Evolutionary conservation across 352 stramenopile species (phyloP).

Genomic region (Globisporangium nodosum): DNA sequence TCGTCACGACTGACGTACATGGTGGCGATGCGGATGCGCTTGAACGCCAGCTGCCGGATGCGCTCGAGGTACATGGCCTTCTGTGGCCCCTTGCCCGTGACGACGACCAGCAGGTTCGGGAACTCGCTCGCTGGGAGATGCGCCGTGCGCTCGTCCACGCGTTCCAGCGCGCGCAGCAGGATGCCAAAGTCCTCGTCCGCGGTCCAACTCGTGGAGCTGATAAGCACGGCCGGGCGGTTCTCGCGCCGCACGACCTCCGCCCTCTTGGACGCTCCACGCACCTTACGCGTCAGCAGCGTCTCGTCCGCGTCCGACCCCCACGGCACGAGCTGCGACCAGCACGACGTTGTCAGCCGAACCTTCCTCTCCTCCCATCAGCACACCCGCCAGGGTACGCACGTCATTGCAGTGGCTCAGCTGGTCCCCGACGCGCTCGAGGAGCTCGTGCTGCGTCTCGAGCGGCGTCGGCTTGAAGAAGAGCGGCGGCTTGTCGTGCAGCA

Average conservation of each 20-base stretch:
- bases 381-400: conserved; percentile 20
- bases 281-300: conserved; percentile 55
- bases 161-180: conserved; percentile 89
- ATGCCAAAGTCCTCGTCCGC: conserved; percentile 99
- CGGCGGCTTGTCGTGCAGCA: conserved; percentile 95
- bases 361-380: too few species aligned
- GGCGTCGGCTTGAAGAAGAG: conserved; percentile 89
- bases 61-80: conserved; percentile 87
- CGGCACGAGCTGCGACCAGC: conserved; percentile 19
- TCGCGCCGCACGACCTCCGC: conserved; percentile 32
- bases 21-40: conserved; percentile 83
- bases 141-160: conserved; percentile 55
- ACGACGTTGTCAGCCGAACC: background rate
- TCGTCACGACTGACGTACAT: conserved; percentile 34
- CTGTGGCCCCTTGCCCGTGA: conserved; percentile 98
- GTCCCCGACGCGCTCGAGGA: conserved; percentile 82
- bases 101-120: conserved; percentile 88
- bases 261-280: conserved; percentile 18
- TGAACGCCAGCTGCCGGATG: conserved; percentile 67
- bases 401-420: conserved; percentile 71
- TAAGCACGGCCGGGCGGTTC: conserved; percentile 67
- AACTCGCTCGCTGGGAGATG: conserved; percentile 35
- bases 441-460: conserved; percentile 83
- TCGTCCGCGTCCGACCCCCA: conserved; percentile 37
- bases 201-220: conserved; percentile 98